Base-by-base conservation (phyloP, 805 yeast species). In the Barnettozyma siamensis region DNA sequence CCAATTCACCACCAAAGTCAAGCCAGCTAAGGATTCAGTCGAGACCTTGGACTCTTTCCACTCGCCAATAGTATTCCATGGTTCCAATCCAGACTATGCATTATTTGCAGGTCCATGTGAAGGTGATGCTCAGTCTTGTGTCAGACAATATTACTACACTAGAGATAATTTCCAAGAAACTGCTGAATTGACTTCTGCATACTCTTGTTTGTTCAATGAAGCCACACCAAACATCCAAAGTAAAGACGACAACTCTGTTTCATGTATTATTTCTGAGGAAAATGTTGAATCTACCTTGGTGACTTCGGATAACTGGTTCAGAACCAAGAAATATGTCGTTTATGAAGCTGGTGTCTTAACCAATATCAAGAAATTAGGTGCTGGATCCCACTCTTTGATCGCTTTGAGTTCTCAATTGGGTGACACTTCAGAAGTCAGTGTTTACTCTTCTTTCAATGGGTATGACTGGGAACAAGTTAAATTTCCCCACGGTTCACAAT, bases 231-330 rank as follows among this genome's bases (percentile, higher is more conserved):
- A 47, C 12, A 43, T 48, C 8, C 50, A 42, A 7, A 37, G 40
- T n/a, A 57, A 56, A 7, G 51, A 57, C 17, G 46, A 58, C 11
- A 53, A 64, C 20, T 46, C 69, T 2, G 58, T 77, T 31, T 55
- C 72, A 12, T 78, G 83, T 55, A 54, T 69, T 7, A 47, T 60
- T 34, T 70, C 69, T 13, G 71, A 70, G 43, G 65, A 64, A 5
- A 65, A 61, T 16, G 59, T 72, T 0, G 41, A 44, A 6, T 42
- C 51, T 7, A 50, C 53, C 9, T 54, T 78, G 26, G 60, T 65
- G 12, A 50, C 51, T 13, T 67, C 80, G 0, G 49, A 59, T n/a
- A 73, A 76, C 50, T 73, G 65, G 55, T 75, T 74, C 58, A 53
- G 61, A 31, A 47, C 66, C 2, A 47, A 46, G n/a, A 57, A 58